Percentiles rank a stretch among this genome's conserved stretches.
Evolutionary conservation across 148 eudicot genomes (phyloP).

Genomic region (Pouteria glomerata): DNA sequence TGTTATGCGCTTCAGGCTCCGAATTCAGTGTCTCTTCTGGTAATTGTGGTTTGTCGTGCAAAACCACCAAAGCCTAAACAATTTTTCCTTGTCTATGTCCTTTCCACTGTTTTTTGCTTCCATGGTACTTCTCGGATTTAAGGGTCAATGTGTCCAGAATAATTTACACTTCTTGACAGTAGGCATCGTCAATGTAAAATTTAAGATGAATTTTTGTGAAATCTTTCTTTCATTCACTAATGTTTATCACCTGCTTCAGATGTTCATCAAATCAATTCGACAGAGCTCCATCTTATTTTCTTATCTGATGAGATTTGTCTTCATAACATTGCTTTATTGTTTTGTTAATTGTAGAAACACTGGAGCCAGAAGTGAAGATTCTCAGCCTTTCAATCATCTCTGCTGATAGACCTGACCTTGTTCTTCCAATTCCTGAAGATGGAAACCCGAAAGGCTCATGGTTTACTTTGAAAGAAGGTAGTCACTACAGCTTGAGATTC

Average conservation of each 20-base stretch:
- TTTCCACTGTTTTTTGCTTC: not conserved
- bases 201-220: not conserved
- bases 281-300: not conserved
- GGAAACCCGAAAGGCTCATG: conserved; percentile 60
- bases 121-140: not conserved
- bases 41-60: no score
- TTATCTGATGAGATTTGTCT: not conserved
- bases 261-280: not conserved
- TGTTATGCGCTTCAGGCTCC: no score
- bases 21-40: no score
- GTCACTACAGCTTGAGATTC: conserved; percentile 56
- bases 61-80: not conserved
- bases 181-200: not conserved
- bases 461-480: conserved; percentile 73
- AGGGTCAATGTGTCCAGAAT: not conserved
- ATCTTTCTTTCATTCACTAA: not conserved
- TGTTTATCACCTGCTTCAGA: not conserved
- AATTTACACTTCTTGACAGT: not conserved
- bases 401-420: conserved; percentile 50
- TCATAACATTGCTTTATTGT: conserved; percentile 5
- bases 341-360: conserved; percentile 34
- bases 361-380: conserved; percentile 69
- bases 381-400: conserved; percentile 53
- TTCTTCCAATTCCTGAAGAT: conserved; percentile 56
- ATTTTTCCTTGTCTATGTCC: not conserved